A percentile compares a stretch with the other conserved stretches of the same genome.
These are phyloP conservation scores for Fistulifera pelliculosa DNA, from an alignment of 108 stramenopile species.

Conservation along the genomic window DNA sequence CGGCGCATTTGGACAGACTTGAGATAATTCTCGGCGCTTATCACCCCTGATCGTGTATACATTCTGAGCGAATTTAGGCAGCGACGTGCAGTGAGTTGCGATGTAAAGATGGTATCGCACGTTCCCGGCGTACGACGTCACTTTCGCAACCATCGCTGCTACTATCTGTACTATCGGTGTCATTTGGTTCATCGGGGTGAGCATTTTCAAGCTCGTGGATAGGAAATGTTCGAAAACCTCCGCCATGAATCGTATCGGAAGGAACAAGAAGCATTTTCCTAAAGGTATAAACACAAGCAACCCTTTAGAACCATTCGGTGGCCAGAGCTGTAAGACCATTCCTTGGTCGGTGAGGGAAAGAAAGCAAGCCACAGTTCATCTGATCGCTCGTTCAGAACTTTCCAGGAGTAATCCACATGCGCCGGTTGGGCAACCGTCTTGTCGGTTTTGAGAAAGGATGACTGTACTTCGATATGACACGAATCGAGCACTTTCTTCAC, in stretches of 20 bases:
- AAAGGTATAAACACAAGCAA: slow-evolving; percentile 45
- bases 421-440: slow-evolving; percentile 48
- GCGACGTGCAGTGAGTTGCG: not conserved
- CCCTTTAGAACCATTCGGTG: slow-evolving; percentile 13
- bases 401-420: slow-evolving; percentile 63
- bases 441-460: no score
- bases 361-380: slow-evolving; percentile 34
- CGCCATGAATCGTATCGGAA: slow-evolving; percentile 51
- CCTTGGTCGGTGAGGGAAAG: slow-evolving; percentile 58
- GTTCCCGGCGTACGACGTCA: not conserved
- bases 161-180: no score
- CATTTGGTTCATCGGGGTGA: no score
- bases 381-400: slow-evolving; percentile 23
- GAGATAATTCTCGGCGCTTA: not conserved
- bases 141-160: no score
- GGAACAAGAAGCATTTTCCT: slow-evolving; percentile 53
- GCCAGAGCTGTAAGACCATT: slow-evolving; percentile 50
- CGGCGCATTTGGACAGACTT: not conserved
- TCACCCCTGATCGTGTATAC: not conserved
- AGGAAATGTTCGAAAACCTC: slow-evolving; percentile 42
- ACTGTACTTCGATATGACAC: no score
- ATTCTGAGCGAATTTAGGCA: slow-evolving; percentile 1
- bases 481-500: no score
- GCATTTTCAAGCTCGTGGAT: no score
- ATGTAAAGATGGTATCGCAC: slow-evolving; percentile 3